Evolutionary conservation across 2,329 filamentous ascomycete species (phyloP).

Genomic region (Piedraia hortae): DNA sequence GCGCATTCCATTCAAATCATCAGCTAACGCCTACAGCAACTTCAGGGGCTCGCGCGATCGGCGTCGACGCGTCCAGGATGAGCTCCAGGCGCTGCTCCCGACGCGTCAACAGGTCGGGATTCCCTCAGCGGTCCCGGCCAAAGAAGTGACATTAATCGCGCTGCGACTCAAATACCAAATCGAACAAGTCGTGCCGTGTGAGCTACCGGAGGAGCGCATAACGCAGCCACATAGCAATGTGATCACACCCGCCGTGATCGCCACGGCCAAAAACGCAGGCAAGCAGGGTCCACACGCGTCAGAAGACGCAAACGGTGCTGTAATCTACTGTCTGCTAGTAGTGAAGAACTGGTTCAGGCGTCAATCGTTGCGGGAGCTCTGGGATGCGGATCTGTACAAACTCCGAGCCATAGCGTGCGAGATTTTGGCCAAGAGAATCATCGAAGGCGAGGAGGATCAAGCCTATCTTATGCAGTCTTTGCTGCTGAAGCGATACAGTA

Average conservation of each 20-base stretch:
- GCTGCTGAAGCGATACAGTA: slow-evolving; percentile 69
- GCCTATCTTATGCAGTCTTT: slow-evolving; percentile 54
- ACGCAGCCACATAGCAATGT: slow-evolving; percentile 60
- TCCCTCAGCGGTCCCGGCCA: slow-evolving; percentile 40
- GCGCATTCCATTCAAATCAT: too few relatives aligned
- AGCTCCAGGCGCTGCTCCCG: slow-evolving; percentile 28
- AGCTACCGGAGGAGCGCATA: slow-evolving; percentile 49
- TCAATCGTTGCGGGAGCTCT: slow-evolving; percentile 57
- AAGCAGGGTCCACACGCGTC: slow-evolving; percentile 8
- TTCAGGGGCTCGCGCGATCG: too few relatives aligned
- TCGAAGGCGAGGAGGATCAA: slow-evolving; percentile 59
- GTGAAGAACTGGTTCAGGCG: slow-evolving; percentile 49
- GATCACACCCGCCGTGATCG: slow-evolving; percentile 53
- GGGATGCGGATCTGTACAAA: slow-evolving; percentile 67
- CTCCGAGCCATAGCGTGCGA: slow-evolving; percentile 63
- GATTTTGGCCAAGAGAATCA: slow-evolving; percentile 65
- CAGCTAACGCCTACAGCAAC: too few relatives aligned
- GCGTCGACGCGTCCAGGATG: slow-evolving; percentile 14
- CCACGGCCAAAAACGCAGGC: slow-evolving; percentile 59
- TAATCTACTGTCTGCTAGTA: slow-evolving; percentile 61
- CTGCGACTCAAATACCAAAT: slow-evolving; percentile 75
- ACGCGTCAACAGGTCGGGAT: slow-evolving; percentile 27
- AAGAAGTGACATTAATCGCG: slow-evolving; percentile 68
- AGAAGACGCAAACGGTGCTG: slow-evolving; percentile 41
- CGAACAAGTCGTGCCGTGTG: slow-evolving; percentile 69